phyloP scores from a whole-genome alignment of 192 early-diverging fungal genomes.

The Gonapodya prolifera region DNA sequence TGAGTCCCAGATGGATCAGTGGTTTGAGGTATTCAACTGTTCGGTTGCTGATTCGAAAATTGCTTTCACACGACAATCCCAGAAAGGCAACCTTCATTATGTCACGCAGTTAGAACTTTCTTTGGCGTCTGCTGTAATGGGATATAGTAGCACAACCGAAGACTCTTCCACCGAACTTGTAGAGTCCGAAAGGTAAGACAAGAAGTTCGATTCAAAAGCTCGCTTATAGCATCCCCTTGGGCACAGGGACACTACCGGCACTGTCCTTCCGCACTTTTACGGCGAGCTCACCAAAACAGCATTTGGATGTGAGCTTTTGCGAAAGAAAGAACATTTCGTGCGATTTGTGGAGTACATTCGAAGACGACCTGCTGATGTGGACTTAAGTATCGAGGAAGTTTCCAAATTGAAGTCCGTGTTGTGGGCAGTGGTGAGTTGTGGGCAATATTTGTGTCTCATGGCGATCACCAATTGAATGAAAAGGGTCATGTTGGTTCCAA shows the following conservation, averaged over 20 bases:
- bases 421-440: slow-evolving; percentile 55
- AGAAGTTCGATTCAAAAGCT: slow-evolving; percentile 8
- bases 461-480: neutral
- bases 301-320: slow-evolving; percentile 53
- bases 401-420: slow-evolving; percentile 57
- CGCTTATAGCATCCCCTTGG: neutral
- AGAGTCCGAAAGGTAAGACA: slow-evolving; percentile 18
- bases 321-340: slow-evolving; percentile 51
- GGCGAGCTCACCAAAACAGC: slow-evolving; percentile 63
- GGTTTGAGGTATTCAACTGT: slow-evolving; percentile 53
- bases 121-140: slow-evolving; percentile 17
- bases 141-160: neutral
- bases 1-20: slow-evolving; percentile 61
- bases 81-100: slow-evolving; percentile 49
- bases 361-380: slow-evolving; percentile 20
- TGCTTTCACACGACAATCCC: neutral
- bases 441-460: neutral
- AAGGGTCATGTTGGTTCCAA: slow-evolving; percentile 68
- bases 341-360: slow-evolving; percentile 46
- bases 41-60: neutral
- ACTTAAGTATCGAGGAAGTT: slow-evolving; percentile 20
- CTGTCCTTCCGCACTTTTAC: slow-evolving; percentile 61
- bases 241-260: slow-evolving; percentile 16
- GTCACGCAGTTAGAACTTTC: slow-evolving; percentile 54
- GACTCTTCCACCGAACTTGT: slow-evolving; percentile 15